Conservation (phyloP, 78 protist genomes). For the Guillardia theta region DNA sequence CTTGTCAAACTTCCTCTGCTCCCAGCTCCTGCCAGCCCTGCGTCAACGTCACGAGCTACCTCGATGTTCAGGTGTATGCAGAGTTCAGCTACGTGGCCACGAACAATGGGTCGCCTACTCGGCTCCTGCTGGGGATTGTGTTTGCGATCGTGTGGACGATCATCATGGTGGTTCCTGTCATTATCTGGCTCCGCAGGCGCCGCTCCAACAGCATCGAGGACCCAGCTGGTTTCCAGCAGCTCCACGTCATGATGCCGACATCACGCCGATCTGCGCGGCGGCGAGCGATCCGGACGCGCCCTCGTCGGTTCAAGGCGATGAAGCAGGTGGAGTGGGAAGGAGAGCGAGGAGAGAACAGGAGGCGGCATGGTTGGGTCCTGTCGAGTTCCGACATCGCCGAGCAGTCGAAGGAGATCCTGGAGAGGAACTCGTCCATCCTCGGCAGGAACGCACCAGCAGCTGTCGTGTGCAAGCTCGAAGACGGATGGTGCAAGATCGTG, state of each 20-base stretch:
- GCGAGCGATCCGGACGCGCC: neutral
- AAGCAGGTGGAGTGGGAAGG: neutral
- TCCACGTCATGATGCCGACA: neutral
- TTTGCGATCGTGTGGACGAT: neutral
- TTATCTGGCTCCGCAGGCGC: neutral
- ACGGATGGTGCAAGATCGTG: neutral
- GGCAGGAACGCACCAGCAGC: neutral
- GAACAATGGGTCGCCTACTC: no score
- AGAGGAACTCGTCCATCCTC: neutral
- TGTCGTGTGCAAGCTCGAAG: neutral
- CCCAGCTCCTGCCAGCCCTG: no score
- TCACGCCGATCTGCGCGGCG: neutral
- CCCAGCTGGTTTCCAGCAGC: neutral
- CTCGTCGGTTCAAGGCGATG: constrained; percentile 5
- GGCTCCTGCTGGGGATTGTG: neutral
- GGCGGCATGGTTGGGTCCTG: neutral
- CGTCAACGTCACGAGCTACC: no score
- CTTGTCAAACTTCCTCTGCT: no score
- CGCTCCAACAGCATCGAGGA: neutral
- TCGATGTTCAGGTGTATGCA: no score
- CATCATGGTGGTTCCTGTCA: neutral
- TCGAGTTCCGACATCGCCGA: neutral
- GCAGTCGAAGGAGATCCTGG: neutral
- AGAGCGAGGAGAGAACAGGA: neutral
- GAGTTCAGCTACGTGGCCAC: no score